phyloP scores from a whole-genome alignment of 139 green algal species.

The Picochlorum sp. region DNA sequence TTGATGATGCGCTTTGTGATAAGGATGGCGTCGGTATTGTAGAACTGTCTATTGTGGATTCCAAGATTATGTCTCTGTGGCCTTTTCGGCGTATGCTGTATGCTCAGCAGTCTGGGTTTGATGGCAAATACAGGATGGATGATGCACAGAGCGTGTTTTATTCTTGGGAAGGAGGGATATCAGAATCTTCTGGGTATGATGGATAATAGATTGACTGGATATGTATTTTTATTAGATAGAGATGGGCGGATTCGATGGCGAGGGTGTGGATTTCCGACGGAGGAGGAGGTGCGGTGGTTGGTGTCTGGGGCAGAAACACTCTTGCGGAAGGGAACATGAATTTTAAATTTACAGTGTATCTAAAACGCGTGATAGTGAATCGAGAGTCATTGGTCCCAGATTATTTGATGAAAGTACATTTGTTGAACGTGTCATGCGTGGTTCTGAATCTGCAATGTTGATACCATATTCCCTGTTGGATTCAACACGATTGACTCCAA shows the following conservation, averaged over 20 bases:
- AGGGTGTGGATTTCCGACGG: constrained; percentile 16
- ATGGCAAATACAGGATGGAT: constrained; percentile 13
- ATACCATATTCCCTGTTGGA: no score
- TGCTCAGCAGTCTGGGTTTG: background rate
- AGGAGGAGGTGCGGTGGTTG: constrained; percentile 11
- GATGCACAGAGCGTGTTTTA: constrained; percentile 15
- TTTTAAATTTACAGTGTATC: no score
- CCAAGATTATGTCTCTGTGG: constrained; percentile 37
- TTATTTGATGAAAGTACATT: no score
- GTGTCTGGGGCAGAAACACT: constrained; percentile 13
- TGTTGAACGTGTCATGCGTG: no score
- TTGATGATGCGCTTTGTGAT: constrained; percentile 7
- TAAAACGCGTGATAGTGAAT: no score
- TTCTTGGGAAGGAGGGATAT: constrained; percentile 27
- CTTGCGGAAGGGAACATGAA: background rate
- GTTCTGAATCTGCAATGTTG: no score
- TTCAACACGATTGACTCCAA: no score
- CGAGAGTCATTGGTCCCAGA: no score
- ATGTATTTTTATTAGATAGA: constrained; percentile 22
- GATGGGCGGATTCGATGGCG: constrained; percentile 17
- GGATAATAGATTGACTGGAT: constrained; percentile 39
- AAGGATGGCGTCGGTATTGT: background rate
- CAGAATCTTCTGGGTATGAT: constrained; percentile 26
- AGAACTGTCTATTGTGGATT: constrained; percentile 41
- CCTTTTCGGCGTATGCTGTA: constrained; percentile 37